Conservation (phyloP, 1,284 basidiomycete species). For the Cystobasidium pallidum region DNA sequence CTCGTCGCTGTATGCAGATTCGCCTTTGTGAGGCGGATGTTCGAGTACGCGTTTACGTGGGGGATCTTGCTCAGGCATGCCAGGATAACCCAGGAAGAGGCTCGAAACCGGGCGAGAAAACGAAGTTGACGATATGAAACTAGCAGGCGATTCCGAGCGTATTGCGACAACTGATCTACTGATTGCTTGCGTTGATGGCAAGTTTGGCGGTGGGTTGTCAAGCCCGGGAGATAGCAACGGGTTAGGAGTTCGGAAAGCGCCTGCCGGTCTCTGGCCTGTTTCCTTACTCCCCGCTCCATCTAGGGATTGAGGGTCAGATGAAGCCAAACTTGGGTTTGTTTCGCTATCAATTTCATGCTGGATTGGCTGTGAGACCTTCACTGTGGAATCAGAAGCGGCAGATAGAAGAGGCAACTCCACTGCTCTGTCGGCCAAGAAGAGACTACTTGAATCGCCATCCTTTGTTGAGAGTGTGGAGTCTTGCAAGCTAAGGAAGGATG, state of each 20-base stretch:
- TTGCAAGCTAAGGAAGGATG: constrained; percentile 8
- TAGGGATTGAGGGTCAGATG: background rate
- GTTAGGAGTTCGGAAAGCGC: background rate
- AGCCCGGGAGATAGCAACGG: background rate
- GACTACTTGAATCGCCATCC: background rate
- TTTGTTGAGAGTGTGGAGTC: background rate
- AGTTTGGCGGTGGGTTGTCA: background rate
- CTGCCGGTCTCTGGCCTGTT: background rate
- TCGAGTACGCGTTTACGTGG: background rate
- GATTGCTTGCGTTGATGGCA: no score
- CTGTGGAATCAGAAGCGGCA: background rate
- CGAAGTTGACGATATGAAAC: constrained; percentile 2
- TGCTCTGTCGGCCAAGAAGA: background rate
- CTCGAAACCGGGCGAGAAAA: constrained; percentile 23
- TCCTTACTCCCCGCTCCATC: background rate
- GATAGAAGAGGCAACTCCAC: constrained; percentile 1
- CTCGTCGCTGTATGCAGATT: constrained; percentile 14
- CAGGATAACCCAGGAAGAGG: background rate
- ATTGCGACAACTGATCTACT: background rate
- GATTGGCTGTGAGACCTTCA: background rate
- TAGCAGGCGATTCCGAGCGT: constrained; percentile 28
- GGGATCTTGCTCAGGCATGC: background rate
- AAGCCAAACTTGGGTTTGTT: background rate
- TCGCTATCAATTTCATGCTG: background rate
- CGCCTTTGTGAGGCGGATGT: constrained; percentile 1